Base-by-base conservation (phyloP, 176 grass and related monocot species). In the Saccharum officinarum region DNA sequence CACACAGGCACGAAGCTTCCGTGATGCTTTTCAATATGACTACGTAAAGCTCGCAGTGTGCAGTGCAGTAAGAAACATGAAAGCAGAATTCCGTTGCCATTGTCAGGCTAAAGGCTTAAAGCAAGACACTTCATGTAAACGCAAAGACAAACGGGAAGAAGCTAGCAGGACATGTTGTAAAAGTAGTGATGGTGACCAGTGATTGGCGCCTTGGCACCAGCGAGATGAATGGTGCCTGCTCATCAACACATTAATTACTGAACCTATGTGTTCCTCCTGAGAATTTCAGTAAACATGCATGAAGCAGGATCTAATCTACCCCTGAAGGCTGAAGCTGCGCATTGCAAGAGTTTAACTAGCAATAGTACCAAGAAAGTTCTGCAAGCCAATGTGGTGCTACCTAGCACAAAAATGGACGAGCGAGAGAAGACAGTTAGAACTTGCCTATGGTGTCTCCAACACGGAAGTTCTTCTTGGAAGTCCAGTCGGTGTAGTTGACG, bases 401-500 rank as follows among this genome's bases (percentile, higher is more conserved):
- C 12, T 14, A 44, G 4, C 39, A 14, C 18, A 10, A 44, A n/a
- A 44, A n/a, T 50, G 75, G 55, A 38, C 3, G 45, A 59, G 15
- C 1, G 26, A 64, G 59, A 82, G 57, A 25, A n/a, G 54, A 57
- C 54, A 39, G 41, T 0, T 8, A 57, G 6, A 76, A 85, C 95
- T 97, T 89, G 78, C 95, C 75, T 40, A 97, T 85, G 79, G 38
- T 63, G 62, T 97, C 95, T 31, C 92, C 95, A 23, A 86, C 39
- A 54, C 31, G 14, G 82, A 97, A 91, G 6, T 12, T 83, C 69
- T 92, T 83, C 17, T 82, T 84, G 39, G 44, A 25, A 64, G 86
- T 83, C 95, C 95, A 97, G 61, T 84, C 86, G 41, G 82, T 73
- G 80, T 97, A 97, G 69, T 94, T 92, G 40, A 89, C 22, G 79